phyloP scores from a whole-genome alignment of 2,329 filamentous ascomycete species.

The Lasiodiplodia gonubiensis region DNA sequence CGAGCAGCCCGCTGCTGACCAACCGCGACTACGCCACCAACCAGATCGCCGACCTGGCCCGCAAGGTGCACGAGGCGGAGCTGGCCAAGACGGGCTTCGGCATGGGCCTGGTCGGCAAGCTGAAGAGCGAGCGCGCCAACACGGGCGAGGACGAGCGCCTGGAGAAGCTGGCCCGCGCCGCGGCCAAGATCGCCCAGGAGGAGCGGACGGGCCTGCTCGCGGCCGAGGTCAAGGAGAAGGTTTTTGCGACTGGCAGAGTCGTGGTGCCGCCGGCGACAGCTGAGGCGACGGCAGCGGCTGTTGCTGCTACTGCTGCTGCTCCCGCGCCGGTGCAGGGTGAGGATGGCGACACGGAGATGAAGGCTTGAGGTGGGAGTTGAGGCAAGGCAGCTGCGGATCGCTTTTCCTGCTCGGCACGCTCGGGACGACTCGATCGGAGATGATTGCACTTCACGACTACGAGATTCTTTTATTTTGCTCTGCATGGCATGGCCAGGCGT shows the following conservation, averaged over 20 bases:
- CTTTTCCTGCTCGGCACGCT: too few relatives aligned
- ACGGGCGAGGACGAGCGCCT: slow-evolving; percentile 56
- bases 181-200: slow-evolving; percentile 66
- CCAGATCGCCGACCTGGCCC: slow-evolving; percentile 85
- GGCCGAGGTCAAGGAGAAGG: slow-evolving; percentile 65
- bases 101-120: slow-evolving; percentile 30
- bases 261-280: too few relatives aligned
- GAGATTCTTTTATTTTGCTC: slow-evolving; percentile 5
- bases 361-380: slow-evolving; percentile 5
- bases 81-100: slow-evolving; percentile 43
- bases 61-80: slow-evolving; percentile 75
- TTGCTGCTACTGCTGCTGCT: not conserved
- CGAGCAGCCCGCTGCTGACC: slow-evolving; percentile 85
- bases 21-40: slow-evolving; percentile 93
- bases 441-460: not conserved
- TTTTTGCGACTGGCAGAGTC: slow-evolving; percentile 52
- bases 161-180: slow-evolving; percentile 65
- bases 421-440: not conserved
- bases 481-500: slow-evolving; percentile 28
- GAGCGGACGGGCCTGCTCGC: slow-evolving; percentile 68
- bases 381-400: too few relatives aligned
- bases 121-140: slow-evolving; percentile 35
- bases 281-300: not conserved
- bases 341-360: slow-evolving; percentile 28
- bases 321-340: not conserved